phyloP scores from a whole-genome alignment of 2,329 filamentous ascomycete genomes.

The Onygena corvina region DNA sequence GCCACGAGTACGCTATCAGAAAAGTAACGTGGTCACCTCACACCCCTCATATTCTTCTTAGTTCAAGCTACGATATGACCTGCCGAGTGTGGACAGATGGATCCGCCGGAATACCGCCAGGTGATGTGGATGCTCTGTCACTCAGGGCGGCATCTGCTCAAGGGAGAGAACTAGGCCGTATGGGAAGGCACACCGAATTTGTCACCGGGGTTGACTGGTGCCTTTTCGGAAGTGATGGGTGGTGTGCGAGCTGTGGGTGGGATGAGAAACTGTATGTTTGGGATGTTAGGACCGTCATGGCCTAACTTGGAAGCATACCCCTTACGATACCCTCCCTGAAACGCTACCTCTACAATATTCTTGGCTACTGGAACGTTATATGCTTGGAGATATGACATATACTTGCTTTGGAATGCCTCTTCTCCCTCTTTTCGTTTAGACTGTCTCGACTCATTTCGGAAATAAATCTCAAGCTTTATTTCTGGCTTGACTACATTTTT shows the following conservation, averaged over 20 bases:
- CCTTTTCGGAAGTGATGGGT: slow-evolving; percentile 85
- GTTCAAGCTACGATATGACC: slow-evolving; percentile 95
- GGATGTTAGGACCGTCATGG: slow-evolving; percentile 65
- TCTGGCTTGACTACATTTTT: too few species aligned
- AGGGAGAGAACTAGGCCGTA: slow-evolving; percentile 66
- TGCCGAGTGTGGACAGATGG: slow-evolving; percentile 87
- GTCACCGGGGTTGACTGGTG: slow-evolving; percentile 97
- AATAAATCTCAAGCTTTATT: not conserved
- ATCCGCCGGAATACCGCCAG: slow-evolving; percentile 30
- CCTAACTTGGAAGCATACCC: not conserved
- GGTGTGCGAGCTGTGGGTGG: slow-evolving; percentile 91
- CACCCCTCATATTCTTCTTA: slow-evolving; percentile 73
- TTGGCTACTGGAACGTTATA: slow-evolving; percentile 1
- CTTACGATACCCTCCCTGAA: not conserved
- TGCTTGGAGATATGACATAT: slow-evolving; percentile 3
- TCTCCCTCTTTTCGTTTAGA: not conserved
- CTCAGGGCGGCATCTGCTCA: slow-evolving; percentile 33
- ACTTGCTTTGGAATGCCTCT: not conserved
- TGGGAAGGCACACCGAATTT: slow-evolving; percentile 92
- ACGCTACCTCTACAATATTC: slow-evolving; percentile 1
- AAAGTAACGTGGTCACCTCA: slow-evolving; percentile 87
- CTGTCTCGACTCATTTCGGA: not conserved
- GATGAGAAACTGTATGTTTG: slow-evolving; percentile 83
- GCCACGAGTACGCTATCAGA: slow-evolving; percentile 84
- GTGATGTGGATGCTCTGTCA: slow-evolving; percentile 30